A percentile compares a stretch with the other conserved stretches of the same genome.
phyloP scores from a whole-genome alignment of 768 basidiomycete species.

The Boletus fagicola region DNA sequence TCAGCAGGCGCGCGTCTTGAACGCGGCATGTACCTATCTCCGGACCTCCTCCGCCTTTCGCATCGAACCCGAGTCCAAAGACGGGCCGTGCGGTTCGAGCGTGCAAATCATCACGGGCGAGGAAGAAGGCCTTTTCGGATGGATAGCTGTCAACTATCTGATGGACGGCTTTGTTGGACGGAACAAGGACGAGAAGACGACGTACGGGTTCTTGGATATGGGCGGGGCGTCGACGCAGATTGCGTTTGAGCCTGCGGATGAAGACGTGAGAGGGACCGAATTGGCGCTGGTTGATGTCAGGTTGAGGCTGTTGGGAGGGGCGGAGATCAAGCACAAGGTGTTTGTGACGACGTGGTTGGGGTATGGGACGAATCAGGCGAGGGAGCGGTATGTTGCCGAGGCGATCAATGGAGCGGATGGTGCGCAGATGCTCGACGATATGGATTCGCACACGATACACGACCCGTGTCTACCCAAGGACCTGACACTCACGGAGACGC shows the following conservation, averaged over 20 bases:
- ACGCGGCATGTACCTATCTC: constrained; percentile 75
- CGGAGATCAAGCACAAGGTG: constrained; percentile 86
- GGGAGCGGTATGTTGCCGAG: constrained; percentile 84
- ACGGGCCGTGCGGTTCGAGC: constrained; percentile 88
- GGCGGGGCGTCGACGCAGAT: constrained; percentile 99
- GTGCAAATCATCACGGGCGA: constrained; percentile 95
- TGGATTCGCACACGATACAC: constrained; percentile 43
- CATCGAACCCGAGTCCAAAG: constrained; percentile 60
- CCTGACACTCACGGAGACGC: constrained; percentile 58
- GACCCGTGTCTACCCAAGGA: constrained; percentile 92
- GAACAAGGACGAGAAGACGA: constrained; percentile 55
- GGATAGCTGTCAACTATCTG: constrained; percentile 99
- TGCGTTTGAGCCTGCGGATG: constrained; percentile 83
- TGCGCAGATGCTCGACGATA: constrained; percentile 19
- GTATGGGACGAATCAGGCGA: constrained; percentile 96
- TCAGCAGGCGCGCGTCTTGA: constrained; percentile 71
- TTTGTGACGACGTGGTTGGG: constrained; percentile 99
- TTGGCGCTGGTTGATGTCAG: constrained; percentile 72
- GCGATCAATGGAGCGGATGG: constrained; percentile 58
- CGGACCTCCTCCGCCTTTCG: constrained; percentile 73
- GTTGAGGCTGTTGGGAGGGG: constrained; percentile 76
- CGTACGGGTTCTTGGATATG: constrained; percentile 99
- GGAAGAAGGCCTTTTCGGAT: constrained; percentile 97
- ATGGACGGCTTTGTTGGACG: constrained; percentile 87
- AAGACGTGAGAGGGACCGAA: constrained; percentile 50